phyloP scores from a whole-genome alignment of 208 protist genomes.

The Trypanosoma avium region DNA sequence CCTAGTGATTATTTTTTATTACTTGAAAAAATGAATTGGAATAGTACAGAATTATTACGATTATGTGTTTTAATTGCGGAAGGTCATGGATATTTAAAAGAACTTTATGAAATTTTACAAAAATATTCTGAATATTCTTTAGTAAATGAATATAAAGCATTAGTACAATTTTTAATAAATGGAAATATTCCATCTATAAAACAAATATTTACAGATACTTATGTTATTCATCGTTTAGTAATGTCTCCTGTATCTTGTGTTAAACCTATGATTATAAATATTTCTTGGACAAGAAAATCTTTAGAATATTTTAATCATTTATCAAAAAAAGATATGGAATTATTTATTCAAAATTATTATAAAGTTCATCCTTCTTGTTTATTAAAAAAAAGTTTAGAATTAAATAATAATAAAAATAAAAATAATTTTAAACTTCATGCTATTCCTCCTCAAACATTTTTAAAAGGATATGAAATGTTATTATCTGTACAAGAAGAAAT shows the following conservation, averaged over 20 bases:
- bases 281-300: slow-evolving; percentile 9
- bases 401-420: background rate
- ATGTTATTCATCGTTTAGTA: slow-evolving; percentile 30
- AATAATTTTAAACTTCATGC: slow-evolving; percentile 20
- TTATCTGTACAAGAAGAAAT: slow-evolving; percentile 10
- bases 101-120: slow-evolving; percentile 7
- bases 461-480: slow-evolving; percentile 19
- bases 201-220: slow-evolving; percentile 18
- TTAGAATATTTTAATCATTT: background rate
- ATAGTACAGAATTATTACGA: slow-evolving; percentile 6
- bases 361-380: slow-evolving; percentile 28
- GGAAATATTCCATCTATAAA: background rate
- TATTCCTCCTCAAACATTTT: slow-evolving; percentile 12
- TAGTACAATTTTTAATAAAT: slow-evolving; percentile 24
- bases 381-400: background rate
- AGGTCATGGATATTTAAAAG: slow-evolving; percentile 22
- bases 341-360: slow-evolving; percentile 22
- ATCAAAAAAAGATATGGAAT: slow-evolving; percentile 6
- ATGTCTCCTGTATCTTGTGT: slow-evolving; percentile 22
- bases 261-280: background rate
- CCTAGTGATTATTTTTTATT: slow-evolving; percentile 19
- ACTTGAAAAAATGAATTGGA: slow-evolving; percentile 20
- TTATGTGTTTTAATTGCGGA: slow-evolving; percentile 26
- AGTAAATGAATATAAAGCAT: slow-evolving; percentile 13
- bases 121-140: background rate